Conservation (phyloP, 306 rosid species). For the Trichosanthes cucumerina region DNA sequence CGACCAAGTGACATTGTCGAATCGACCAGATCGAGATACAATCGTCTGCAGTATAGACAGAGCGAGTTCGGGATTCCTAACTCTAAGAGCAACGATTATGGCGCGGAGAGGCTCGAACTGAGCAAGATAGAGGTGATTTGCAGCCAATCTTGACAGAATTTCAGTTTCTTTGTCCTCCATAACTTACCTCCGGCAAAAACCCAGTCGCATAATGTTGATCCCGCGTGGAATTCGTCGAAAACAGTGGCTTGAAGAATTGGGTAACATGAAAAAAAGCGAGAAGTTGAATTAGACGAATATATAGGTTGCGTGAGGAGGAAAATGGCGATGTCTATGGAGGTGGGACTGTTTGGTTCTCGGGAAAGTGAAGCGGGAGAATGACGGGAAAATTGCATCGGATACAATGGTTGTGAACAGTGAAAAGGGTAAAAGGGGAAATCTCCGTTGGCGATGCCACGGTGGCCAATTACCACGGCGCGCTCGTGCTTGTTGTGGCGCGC, state of each 20-base stretch:
- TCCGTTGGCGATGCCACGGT: neutral
- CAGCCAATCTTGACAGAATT: constrained; percentile 73
- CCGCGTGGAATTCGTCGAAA: neutral
- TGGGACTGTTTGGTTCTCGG: constrained; percentile 13
- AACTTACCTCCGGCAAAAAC: neutral
- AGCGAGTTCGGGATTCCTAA: constrained; percentile 62
- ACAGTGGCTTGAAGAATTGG: neutral
- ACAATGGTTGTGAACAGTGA: neutral
- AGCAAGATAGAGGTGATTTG: constrained; percentile 73
- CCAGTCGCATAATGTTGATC: neutral
- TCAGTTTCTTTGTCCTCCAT: constrained; percentile 63
- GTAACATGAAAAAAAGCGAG: neutral
- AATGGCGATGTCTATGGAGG: neutral
- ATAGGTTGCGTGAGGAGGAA: neutral
- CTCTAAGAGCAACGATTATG: constrained; percentile 55
- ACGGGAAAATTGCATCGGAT: neutral
- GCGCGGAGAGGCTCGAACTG: constrained; percentile 89
- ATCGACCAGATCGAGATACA: constrained; percentile 69
- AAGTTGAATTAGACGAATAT: neutral
- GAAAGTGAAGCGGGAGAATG: constrained; percentile 9
- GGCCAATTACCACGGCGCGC: neutral
- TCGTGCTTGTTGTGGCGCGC: neutral
- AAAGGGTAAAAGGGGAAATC: neutral
- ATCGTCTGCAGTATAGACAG: constrained; percentile 66
- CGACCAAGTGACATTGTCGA: constrained; percentile 59